Evolutionary conservation across 768 basidiomycete species (phyloP), one percentile per base, ranked within the genome.

Genomic region (Xerocomus potaroensis): DNA sequence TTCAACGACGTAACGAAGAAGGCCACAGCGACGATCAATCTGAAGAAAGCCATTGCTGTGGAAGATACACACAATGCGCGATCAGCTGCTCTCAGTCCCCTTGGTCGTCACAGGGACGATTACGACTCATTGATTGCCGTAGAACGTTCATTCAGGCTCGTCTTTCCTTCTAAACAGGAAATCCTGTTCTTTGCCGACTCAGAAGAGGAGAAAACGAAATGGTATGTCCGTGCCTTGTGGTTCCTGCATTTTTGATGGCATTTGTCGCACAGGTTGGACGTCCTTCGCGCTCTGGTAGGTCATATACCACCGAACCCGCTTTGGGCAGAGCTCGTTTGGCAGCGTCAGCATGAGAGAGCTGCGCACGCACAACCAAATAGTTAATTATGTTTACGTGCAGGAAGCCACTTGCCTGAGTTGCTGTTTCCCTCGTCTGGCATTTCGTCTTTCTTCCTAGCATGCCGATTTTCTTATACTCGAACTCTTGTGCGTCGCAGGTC

Each of bases 1-100:
- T 93, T 88, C 69, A 96, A 91, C 59, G 90, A 94, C 60, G 83
- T 95, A 8, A 96, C 93, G 22, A 92, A 90, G 74, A 88, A 83
- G 53, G 83, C 87, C 2, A 93, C 83, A 0, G 81, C 88, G 4
- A 91, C 87, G n/a, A 94, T 95, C 53, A 89, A 93, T 63, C 72
- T 96, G 33, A 87, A 87, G 67, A 86, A 91, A 63, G 91, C 90
- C 5, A 69, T 83, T 9, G 71, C 75, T 0, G 78, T 95, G 3
- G 80, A 87, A 53, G 91, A 94, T 60, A 81, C 87, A 45, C 83
- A 87, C 53, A 79, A 81, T 53, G 63, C 69, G 3, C 72, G 75
- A n/a, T 68, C 65, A 3, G 69, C 67, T 22, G 63, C 71, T n/a
- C 65, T 71, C 19, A 78, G 71, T 54, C 73, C 79, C 5, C 62